Evolutionary conservation across 495 filamentous ascomycete species (phyloP).

Genomic region (Penicillium herquei): DNA sequence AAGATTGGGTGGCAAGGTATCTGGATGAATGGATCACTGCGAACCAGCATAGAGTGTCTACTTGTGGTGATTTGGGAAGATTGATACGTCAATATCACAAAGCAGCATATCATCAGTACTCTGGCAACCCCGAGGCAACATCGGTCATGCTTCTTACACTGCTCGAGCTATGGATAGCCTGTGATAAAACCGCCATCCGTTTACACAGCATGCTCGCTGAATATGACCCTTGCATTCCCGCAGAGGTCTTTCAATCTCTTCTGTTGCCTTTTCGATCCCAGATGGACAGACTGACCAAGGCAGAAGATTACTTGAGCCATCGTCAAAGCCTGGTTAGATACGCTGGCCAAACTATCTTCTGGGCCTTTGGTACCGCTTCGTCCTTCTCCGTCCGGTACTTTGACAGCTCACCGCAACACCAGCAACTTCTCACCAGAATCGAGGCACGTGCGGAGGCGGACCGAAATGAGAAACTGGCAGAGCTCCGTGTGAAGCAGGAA

Average conservation of each 20-base stretch:
- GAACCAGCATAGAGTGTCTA: conserved; percentile 20
- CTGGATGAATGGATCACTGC: conserved; percentile 36
- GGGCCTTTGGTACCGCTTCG: neutral
- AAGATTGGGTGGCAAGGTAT: conserved; percentile 41
- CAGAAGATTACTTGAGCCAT: conserved; percentile 50
- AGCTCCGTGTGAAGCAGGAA: neutral
- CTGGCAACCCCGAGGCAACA: conserved; percentile 44
- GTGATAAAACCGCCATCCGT: conserved; percentile 49
- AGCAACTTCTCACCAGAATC: neutral
- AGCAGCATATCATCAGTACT: conserved; percentile 12
- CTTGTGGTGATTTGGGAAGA: conserved; percentile 23
- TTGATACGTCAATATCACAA: conserved; percentile 34
- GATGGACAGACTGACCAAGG: conserved; percentile 44
- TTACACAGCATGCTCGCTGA: conserved; percentile 42
- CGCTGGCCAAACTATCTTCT: neutral
- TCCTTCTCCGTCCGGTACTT: conserved; percentile 1
- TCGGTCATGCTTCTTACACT: conserved; percentile 61
- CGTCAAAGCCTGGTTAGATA: conserved; percentile 19
- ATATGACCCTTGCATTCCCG: conserved; percentile 51
- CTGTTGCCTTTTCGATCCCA: conserved; percentile 48
- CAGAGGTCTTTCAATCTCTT: conserved; percentile 42
- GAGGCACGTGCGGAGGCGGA: conserved; percentile 17
- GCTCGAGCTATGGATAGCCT: conserved; percentile 63
- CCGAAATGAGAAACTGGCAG: neutral
- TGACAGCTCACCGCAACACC: neutral